A percentile compares a stretch with the other conserved stretches of the same genome.
phyloP scores from a whole-genome alignment of 192 early-diverging fungal genomes.

The Coemansia umbellata region DNA sequence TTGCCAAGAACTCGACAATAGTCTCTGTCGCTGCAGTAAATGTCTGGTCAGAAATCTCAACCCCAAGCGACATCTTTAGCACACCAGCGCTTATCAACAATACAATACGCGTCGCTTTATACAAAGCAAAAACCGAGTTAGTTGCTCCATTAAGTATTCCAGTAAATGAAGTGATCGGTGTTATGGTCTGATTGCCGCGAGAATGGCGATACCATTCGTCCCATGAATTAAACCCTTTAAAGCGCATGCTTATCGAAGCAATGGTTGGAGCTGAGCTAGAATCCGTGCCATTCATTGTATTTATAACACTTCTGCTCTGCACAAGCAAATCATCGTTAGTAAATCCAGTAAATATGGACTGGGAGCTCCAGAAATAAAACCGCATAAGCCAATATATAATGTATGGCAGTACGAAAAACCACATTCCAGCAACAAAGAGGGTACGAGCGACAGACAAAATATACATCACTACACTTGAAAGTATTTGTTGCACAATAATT shows the following conservation, averaged over 20 bases:
- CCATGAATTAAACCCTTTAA: constrained; percentile 36
- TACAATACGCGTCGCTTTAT: constrained; percentile 15
- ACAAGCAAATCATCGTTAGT: constrained; percentile 13
- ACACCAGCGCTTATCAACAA: constrained; percentile 7
- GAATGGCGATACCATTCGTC: constrained; percentile 28
- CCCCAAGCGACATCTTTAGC: constrained; percentile 9
- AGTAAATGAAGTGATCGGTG: constrained; percentile 34
- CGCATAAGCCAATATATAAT: constrained; percentile 80
- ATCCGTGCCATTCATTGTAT: neutral
- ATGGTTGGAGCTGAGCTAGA: neutral
- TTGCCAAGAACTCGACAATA: constrained; percentile 51
- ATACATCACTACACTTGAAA: constrained; percentile 42
- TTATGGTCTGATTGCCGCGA: constrained; percentile 3
- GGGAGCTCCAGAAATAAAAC: constrained; percentile 78
- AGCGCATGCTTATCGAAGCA: constrained; percentile 17
- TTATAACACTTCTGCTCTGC: neutral
- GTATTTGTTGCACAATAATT: constrained; percentile 56
- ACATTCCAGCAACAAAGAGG: constrained; percentile 64
- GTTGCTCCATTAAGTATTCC: constrained; percentile 38
- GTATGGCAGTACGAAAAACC: constrained; percentile 82
- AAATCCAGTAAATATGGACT: constrained; percentile 15
- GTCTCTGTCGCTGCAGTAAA: constrained; percentile 18
- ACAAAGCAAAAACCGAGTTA: constrained; percentile 21
- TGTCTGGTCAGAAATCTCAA: constrained; percentile 9
- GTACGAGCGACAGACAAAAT: constrained; percentile 52